Evolutionary conservation across 805 yeast genomes (phyloP).

Genomic region (Zygotorulaspora florentina): DNA sequence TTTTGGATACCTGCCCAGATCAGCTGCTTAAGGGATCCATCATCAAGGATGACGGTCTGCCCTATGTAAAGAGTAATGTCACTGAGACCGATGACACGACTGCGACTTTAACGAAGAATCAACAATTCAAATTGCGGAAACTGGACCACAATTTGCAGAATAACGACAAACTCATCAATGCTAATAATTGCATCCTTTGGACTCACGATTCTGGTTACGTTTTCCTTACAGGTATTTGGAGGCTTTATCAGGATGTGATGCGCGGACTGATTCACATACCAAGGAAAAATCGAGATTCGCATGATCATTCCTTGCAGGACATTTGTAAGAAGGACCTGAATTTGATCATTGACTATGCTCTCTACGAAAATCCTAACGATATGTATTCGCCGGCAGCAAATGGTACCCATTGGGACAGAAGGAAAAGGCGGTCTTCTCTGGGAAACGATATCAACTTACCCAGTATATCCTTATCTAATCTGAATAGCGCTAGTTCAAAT

Average conservation of each 20-base stretch:
- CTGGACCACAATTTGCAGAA: conserved; percentile 19
- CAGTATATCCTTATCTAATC: background rate
- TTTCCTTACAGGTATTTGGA: conserved; percentile 86
- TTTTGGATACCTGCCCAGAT: conserved; percentile 3
- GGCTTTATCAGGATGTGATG: conserved; percentile 40
- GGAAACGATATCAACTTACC: conserved; percentile 6
- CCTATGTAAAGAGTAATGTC: background rate
- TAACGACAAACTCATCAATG: conserved; percentile 24
- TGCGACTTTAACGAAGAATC: conserved; percentile 28
- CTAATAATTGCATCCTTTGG: conserved; percentile 76
- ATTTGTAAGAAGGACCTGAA: conserved; percentile 19
- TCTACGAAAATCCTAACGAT: conserved; percentile 14
- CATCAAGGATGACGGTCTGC: background rate
- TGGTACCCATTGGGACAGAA: conserved; percentile 7
- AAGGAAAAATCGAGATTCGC: conserved; percentile 1
- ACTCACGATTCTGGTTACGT: conserved; percentile 81
- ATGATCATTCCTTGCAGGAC: conserved; percentile 2
- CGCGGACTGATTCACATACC: conserved; percentile 23
- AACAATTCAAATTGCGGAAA: conserved; percentile 31
- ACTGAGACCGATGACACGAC: background rate
- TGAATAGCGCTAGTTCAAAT: background rate
- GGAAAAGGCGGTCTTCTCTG: conserved; percentile 11
- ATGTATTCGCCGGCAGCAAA: background rate
- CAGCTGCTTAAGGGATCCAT: conserved; percentile 10
- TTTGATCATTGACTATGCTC: conserved; percentile 19